phyloP scores from a whole-genome alignment of 768 basidiomycete genomes.

The Rhodotorula diobovata region DNA sequence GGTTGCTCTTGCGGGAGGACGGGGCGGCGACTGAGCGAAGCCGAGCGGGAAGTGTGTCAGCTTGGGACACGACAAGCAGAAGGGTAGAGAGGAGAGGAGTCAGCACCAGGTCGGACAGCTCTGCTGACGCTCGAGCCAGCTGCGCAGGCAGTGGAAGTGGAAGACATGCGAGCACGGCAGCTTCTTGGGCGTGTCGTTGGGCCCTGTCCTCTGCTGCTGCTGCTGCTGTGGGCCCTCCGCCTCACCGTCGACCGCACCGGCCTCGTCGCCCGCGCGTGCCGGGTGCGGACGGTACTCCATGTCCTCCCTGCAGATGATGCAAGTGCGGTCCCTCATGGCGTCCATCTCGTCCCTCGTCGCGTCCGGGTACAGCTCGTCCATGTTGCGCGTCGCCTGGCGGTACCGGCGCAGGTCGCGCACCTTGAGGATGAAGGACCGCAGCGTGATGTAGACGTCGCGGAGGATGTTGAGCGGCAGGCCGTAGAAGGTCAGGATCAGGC shows the following conservation, averaged over 20 bases:
- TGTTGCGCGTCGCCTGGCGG: slow-evolving; percentile 87
- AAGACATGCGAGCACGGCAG: slow-evolving; percentile 95
- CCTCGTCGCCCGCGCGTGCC: slow-evolving; percentile 38
- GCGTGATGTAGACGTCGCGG: slow-evolving; percentile 92
- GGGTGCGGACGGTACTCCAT: slow-evolving; percentile 55
- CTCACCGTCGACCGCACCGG: slow-evolving; percentile 40
- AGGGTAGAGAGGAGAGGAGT: background rate
- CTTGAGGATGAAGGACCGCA: slow-evolving; percentile 82
- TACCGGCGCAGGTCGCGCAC: slow-evolving; percentile 85
- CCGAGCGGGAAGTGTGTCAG: slow-evolving; percentile 21
- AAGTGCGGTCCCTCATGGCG: slow-evolving; percentile 79
- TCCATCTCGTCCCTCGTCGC: slow-evolving; percentile 79
- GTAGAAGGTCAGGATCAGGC: slow-evolving; percentile 86
- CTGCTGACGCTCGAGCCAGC: slow-evolving; percentile 97
- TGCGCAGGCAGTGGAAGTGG: slow-evolving; percentile 93
- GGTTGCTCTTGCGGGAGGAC: slow-evolving; percentile 35
- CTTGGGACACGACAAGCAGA: slow-evolving; percentile 28
- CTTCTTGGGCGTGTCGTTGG: slow-evolving; percentile 91
- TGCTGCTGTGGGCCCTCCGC: slow-evolving; percentile 11
- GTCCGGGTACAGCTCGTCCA: slow-evolving; percentile 92
- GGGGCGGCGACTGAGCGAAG: slow-evolving; percentile 35
- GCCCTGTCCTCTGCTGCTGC: slow-evolving; percentile 17
- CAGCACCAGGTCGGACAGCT: slow-evolving; percentile 93
- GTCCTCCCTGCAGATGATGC: slow-evolving; percentile 97
- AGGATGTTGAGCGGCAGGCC: slow-evolving; percentile 94